Base-by-base conservation (phyloP, 805 yeast genomes). In the Sporopachydermia lactativora region DNA sequence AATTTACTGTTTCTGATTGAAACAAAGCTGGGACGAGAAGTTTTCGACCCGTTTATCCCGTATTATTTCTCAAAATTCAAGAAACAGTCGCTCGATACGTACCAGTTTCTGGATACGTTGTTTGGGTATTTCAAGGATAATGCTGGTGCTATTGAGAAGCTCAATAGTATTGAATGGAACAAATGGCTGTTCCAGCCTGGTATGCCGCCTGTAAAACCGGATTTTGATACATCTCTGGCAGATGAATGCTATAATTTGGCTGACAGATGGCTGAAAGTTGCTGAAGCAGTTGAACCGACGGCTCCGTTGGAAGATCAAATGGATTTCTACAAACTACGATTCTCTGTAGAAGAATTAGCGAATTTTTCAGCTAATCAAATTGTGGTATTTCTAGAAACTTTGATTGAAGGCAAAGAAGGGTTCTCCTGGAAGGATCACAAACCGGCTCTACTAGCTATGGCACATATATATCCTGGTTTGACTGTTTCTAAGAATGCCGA, bases 131-230 rank as follows among this genome's bases (percentile, higher is more conserved):
- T 63, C 36, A 40, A 56, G 2, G 59, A 58, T 17, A 59, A 55
- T 38, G 46, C 57, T 19, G 58, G 60, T n/a, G 62, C 73, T 43
- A 64, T 65, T 41, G 68, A 58, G 1, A 49, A 67, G n/a, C 66
- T 83, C 50, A 81, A 81, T 50, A 48, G 69, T 4, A 71, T 88
- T 40, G 95, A 86, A 58, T 86, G 96, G 95, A 68, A 83, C 41
- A 59, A 73, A 18, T 86, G 96, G 95, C 62, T 84, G 42, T 81
- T 68, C 58, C 65, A 70, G 35, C 81, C 92, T 3, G 96, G 96
- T 2, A 70, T 86, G 68, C 96, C 96, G 35, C 94, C 94, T 46
- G 31, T 24, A 8, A 80, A 75, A 54, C 95, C 94, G 13, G 53
- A 71, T 28, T 85, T 86, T 53, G 84, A 83, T 54, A 82, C 94